phyloP scores from a whole-genome alignment of 169 alveolate species.

The Theileria annulata region DNA sequence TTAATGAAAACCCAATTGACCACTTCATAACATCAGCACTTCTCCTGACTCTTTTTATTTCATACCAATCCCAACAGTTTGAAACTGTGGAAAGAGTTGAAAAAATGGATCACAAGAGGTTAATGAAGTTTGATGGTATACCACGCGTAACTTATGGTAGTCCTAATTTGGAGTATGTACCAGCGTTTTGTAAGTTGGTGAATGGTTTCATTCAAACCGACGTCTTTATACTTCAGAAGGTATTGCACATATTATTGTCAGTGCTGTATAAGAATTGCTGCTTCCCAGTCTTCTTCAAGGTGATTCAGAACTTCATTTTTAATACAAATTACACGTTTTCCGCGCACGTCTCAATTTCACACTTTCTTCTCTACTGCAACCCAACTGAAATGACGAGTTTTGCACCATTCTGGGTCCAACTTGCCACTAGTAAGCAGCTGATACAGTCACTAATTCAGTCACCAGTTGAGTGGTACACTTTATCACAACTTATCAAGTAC shows the following conservation, averaged over 20 bases:
- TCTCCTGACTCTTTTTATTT: constrained; percentile 37
- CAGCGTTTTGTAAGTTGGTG: constrained; percentile 52
- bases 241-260: constrained; percentile 48
- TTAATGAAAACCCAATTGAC: constrained; percentile 63
- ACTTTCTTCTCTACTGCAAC: constrained; percentile 45
- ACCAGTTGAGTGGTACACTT: constrained; percentile 77
- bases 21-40: constrained; percentile 53
- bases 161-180: constrained; percentile 38
- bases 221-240: constrained; percentile 60
- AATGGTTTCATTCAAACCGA: constrained; percentile 41
- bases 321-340: constrained; percentile 30
- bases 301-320: constrained; percentile 23
- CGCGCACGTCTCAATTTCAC: constrained; percentile 46
- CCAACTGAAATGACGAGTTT: constrained; percentile 85
- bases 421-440: constrained; percentile 86
- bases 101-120: neutral
- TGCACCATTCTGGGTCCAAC: constrained; percentile 89
- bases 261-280: constrained; percentile 43
- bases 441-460: constrained; percentile 85
- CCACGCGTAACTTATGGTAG: constrained; percentile 44
- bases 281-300: constrained; percentile 46
- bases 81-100: neutral
- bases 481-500: constrained; percentile 75
- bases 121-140: constrained; percentile 23
- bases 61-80: constrained; percentile 35